These are phyloP conservation scores for Triticum dicoccoides DNA, from an alignment of 176 grass and related monocot genomes.

Conservation along the genomic window DNA sequence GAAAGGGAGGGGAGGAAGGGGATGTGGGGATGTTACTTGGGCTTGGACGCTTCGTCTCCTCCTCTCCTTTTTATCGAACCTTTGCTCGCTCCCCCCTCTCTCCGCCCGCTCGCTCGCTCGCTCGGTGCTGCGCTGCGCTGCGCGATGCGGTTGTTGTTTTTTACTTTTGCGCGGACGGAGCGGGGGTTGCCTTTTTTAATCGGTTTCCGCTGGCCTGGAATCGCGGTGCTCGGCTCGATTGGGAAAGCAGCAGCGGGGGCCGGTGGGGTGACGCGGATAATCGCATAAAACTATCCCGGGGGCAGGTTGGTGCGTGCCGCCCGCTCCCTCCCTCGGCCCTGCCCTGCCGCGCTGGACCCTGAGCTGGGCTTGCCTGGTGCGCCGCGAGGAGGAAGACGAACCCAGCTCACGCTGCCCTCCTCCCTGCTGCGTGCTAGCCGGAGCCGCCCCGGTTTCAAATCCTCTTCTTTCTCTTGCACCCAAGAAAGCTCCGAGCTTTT, in stretches of 20 bases:
- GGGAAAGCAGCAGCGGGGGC: constrained; percentile 27
- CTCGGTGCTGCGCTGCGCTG: constrained; percentile 32
- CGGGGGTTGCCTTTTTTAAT: constrained; percentile 37
- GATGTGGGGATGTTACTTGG: constrained; percentile 45
- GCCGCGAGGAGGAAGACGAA: constrained; percentile 10
- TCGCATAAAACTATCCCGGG: constrained; percentile 39
- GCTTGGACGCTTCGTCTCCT: constrained; percentile 52
- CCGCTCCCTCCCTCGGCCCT: constrained; percentile 1
- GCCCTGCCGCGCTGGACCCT: constrained; percentile 52
- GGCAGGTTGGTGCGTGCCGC: constrained; percentile 1
- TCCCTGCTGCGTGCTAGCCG: background rate
- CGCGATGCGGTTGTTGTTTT: constrained; percentile 33
- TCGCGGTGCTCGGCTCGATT: constrained; percentile 50
- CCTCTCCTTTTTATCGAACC: constrained; percentile 59
- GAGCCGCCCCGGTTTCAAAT: background rate
- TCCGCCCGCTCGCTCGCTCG: constrained; percentile 27
- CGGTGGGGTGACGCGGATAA: constrained; percentile 28
- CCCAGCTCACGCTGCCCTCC: background rate
- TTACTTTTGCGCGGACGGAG: constrained; percentile 34
- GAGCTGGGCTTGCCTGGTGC: background rate
- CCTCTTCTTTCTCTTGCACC: background rate
- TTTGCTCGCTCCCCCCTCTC: constrained; percentile 31
- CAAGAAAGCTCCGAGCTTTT: background rate
- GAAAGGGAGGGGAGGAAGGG: background rate
- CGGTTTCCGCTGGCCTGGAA: constrained; percentile 31